Evolutionary conservation across 345 rosid genomes (phyloP), one percentile per base, ranked within the genome.

Genomic region (Syzygium aromaticum): DNA sequence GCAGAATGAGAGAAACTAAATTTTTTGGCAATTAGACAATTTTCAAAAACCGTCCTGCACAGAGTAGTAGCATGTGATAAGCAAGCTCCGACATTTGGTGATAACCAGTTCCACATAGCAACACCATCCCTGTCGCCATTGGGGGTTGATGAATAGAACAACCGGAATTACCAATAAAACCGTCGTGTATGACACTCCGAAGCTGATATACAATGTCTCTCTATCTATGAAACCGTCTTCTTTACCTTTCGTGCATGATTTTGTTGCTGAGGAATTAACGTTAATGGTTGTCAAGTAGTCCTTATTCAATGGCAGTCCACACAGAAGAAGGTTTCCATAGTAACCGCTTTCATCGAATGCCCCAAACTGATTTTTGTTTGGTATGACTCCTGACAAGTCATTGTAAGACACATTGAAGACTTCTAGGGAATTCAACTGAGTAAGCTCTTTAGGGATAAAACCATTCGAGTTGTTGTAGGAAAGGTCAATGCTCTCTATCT

Each of bases 361-460:
- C 63, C 63, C 2, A 9, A 56, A 56, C 1, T 56, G 14, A 56
- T 56, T 22, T 56, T 56, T 56, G 63, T 0, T 23, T 23, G 13
- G 63, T 56, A 56, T 23, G 63, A 13, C 27, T 56, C 63, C 6
- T 56, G 63, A 56, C 13, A 23, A 10, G 63, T 56, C 0, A 1
- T 56, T 56, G n/a, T 56, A 23, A 56, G 63, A 56, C n/a, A 56
- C 13, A 23, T 56, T 23, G 3, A 56, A 56, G n/a, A 56, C 13
- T 56, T 0, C n/a, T 0, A 56, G 0, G 0, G 1, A 56, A 56
- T 9, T 3, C 63, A 56, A 56, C 6, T 56, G 63, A 23, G n/a
- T 23, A 56, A 56, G 63, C n/a, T 56, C 63, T 56, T 56, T 6
- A 10, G n/a, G 63, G n/a, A 23, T 56, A 3, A 6, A 56, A 23